Base-by-base conservation (phyloP, 768 basidiomycete species). In the Gelatoporia subvermispora region DNA sequence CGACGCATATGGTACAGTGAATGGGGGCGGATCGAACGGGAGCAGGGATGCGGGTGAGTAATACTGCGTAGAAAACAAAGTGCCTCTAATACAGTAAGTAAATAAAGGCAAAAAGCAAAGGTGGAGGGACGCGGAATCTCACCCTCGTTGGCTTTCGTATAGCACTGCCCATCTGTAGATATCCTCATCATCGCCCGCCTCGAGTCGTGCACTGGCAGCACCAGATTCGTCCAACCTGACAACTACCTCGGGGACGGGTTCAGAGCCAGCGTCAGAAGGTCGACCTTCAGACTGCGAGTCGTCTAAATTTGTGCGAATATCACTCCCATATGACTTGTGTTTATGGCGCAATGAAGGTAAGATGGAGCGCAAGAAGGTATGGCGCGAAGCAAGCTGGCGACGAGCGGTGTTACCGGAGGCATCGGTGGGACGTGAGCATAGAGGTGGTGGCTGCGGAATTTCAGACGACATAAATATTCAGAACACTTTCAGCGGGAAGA, bases 81-180 rank as follows among this genome's bases (percentile, higher is more conserved):
- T 88, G 55, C 84, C 63, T 13, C 80, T 78, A 47, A 22, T 41
- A 3, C 37, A 42, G 42, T 51, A 13, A 21, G 25, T 13, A 20
- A 8, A n/a, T 23, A 38, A 35, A 25, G 34, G 18, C 8, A 43
- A 28, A 9, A 31, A 7, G 23, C 34, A 17, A 22, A 52, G 13
- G 28, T 25, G 42, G 28, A 31, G 18, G 36, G 8, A 70, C 72
- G 25, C 22, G 45, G n/a, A n/a, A n/a, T n/a, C n/a, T 40, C 52
- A 86, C 88, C 88, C 88, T 60, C 88, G 72, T 66, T 92, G 88
- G 60, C 91, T 89, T 67, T 92, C 88, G 52, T 88, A 88, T 9
- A 91, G 58, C 9, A 85, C 63, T 7, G 85, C 88, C 88, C 88
- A 92, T 63, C 76, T 75, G 61, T 85, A 91, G 11, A 73, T 65